Conservation (phyloP, 1,284 basidiomycete genomes). For the Fomes fomentarius region DNA sequence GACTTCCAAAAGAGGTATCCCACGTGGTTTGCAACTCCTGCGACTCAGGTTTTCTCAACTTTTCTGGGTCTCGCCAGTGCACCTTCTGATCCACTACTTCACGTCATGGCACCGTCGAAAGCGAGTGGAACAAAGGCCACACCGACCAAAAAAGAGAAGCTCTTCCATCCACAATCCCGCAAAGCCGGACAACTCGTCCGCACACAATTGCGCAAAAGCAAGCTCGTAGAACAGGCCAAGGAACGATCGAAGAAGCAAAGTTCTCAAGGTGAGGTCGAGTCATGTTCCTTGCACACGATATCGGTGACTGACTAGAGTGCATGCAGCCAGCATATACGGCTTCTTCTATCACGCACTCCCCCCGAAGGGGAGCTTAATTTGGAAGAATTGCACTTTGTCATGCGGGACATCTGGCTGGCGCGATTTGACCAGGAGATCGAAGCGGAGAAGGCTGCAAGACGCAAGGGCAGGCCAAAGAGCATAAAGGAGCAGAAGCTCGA, state of each 20-base stretch:
- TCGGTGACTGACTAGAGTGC: not conserved
- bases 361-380: slow-evolving; percentile 65
- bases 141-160: slow-evolving; percentile 65
- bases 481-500: slow-evolving; percentile 73
- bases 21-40: slow-evolving; percentile 11
- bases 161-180: slow-evolving; percentile 80
- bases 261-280: slow-evolving; percentile 54
- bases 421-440: slow-evolving; percentile 74
- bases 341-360: slow-evolving; percentile 84
- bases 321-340: slow-evolving; percentile 69
- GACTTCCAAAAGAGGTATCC: slow-evolving; percentile 1
- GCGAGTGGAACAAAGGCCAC: slow-evolving; percentile 24
- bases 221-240: slow-evolving; percentile 59
- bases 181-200: slow-evolving; percentile 83
- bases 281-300: too few relatives aligned
- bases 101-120: slow-evolving; percentile 36
- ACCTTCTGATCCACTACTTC: not conserved
- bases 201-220: slow-evolving; percentile 71
- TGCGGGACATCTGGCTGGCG: slow-evolving; percentile 74
- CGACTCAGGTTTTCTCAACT: too few relatives aligned
- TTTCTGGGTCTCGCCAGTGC: too few relatives aligned
- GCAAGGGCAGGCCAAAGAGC: slow-evolving; percentile 82
- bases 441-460: slow-evolving; percentile 60
- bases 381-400: slow-evolving; percentile 67
- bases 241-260: slow-evolving; percentile 61